Percentiles rank a stretch among this genome's conserved stretches.
Evolutionary conservation across 2,329 filamentous ascomycete genomes (phyloP).

Genomic region (Fusarium nanum): DNA sequence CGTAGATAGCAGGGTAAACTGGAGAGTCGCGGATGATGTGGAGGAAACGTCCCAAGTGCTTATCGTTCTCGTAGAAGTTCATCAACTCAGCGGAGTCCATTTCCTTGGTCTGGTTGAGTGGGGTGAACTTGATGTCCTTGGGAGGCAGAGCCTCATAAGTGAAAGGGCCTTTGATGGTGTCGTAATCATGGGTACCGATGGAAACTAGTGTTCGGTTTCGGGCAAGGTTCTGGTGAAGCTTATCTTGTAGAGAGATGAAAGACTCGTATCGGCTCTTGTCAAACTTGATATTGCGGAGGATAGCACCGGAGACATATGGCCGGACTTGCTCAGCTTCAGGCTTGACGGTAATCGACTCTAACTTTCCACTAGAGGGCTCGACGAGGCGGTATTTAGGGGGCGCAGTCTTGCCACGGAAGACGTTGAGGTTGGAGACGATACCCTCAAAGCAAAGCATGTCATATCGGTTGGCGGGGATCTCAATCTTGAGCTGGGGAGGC

Average conservation of each 20-base stretch:
- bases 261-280: conserved; percentile 92
- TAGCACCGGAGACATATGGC: conserved; percentile 88
- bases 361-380: conserved; percentile 76
- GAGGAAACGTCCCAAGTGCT: conserved; percentile 88
- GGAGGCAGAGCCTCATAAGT: conserved; percentile 93
- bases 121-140: conserved; percentile 90
- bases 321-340: conserved; percentile 81
- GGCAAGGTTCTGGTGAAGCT: conserved; percentile 95
- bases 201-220: conserved; percentile 93
- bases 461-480: conserved; percentile 94
- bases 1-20: conserved; percentile 95
- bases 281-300: conserved; percentile 91
- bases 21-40: conserved; percentile 95
- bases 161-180: conserved; percentile 94
- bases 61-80: conserved; percentile 95
- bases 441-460: conserved; percentile 98
- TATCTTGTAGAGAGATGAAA: conserved; percentile 98
- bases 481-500: conserved; percentile 94
- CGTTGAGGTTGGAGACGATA: conserved; percentile 93
- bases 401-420: conserved; percentile 82
- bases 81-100: conserved; percentile 92
- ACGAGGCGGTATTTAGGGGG: conserved; percentile 84
- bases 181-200: conserved; percentile 96
- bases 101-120: conserved; percentile 89
- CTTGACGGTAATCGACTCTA: conserved; percentile 84